Percentiles rank a stretch among this genome's conserved stretches.
These are phyloP conservation scores for Xylaria hypoxylon DNA, from an alignment of 2,329 filamentous ascomycete species.

Conservation along the genomic window DNA sequence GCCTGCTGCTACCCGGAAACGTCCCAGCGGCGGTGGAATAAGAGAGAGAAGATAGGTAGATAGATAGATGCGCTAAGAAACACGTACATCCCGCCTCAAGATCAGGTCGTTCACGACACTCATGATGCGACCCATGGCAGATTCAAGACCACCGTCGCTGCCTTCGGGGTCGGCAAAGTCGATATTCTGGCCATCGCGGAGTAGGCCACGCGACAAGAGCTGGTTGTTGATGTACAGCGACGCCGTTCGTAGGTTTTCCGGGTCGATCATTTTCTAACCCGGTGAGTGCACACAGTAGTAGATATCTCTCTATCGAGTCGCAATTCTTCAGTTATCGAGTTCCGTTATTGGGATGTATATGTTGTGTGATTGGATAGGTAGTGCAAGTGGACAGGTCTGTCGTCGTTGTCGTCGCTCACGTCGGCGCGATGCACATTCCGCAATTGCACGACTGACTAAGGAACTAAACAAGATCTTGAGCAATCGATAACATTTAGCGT, in stretches of 20 bases:
- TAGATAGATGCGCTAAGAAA: background rate
- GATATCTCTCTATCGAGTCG: conserved; percentile 1
- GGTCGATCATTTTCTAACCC: conserved; percentile 57
- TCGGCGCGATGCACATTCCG: conserved; percentile 26
- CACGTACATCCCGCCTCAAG: conserved; percentile 83
- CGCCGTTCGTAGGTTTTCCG: conserved; percentile 72
- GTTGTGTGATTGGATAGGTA: background rate
- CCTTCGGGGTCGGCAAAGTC: conserved; percentile 82
- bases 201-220: conserved; percentile 72
- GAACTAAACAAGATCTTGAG: background rate
- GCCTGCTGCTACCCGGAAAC: conserved; percentile 3
- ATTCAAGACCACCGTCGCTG: conserved; percentile 68
- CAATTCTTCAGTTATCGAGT: background rate
- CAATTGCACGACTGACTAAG: conserved; percentile 3
- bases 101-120: conserved; percentile 95
- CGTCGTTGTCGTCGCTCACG: conserved; percentile 7
- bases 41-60: background rate
- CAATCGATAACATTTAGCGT: background rate
- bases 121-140: conserved; percentile 87
- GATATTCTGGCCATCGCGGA: conserved; percentile 77
- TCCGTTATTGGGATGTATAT: background rate
- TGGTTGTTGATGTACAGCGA: conserved; percentile 81
- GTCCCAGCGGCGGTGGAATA: background rate
- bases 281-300: background rate
- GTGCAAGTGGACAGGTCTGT: background rate